Evolutionary conservation across 2,329 filamentous ascomycete species (phyloP).

Genomic region (Dryadomyces quercus-mongolicae): DNA sequence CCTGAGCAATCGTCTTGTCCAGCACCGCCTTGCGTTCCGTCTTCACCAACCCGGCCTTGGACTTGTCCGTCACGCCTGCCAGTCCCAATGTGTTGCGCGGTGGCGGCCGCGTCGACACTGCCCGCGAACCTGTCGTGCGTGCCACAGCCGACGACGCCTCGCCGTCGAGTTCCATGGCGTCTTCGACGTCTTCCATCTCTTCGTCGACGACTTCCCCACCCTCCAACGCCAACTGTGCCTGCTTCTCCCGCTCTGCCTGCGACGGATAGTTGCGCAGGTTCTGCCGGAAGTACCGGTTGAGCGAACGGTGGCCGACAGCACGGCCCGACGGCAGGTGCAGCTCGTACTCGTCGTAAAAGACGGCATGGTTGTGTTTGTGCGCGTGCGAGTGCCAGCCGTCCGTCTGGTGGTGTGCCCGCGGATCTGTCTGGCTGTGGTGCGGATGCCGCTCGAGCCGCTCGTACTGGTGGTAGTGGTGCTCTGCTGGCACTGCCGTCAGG

Average conservation of each 20-base stretch:
- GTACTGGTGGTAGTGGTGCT: constrained; percentile 58
- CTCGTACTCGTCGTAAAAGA: constrained; percentile 87
- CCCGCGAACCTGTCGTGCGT: background rate
- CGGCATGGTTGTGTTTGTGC: constrained; percentile 61
- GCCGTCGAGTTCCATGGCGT: background rate
- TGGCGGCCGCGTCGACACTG: constrained; percentile 4
- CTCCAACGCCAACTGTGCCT: constrained; percentile 11
- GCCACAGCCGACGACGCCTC: background rate
- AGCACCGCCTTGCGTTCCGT: constrained; percentile 7
- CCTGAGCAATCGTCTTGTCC: constrained; percentile 2
- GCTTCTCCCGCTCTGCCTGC: constrained; percentile 43
- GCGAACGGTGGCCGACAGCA: constrained; percentile 77
- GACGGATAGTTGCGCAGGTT: constrained; percentile 80
- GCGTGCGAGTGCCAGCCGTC: constrained; percentile 77
- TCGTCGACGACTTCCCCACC: constrained; percentile 5
- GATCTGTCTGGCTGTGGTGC: constrained; percentile 62
- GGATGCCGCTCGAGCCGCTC: constrained; percentile 60
- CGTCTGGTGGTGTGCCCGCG: constrained; percentile 58
- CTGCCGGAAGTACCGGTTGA: constrained; percentile 83
- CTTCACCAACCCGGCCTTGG: constrained; percentile 5
- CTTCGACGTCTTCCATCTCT: constrained; percentile 9
- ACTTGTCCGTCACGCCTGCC: constrained; percentile 8
- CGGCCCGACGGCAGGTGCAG: constrained; percentile 84
- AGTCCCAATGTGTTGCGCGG: constrained; percentile 9
- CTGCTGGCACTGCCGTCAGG: constrained; percentile 65